phyloP scores from a whole-genome alignment of 140 eudicot genomes.

The Artemisia princeps region DNA sequence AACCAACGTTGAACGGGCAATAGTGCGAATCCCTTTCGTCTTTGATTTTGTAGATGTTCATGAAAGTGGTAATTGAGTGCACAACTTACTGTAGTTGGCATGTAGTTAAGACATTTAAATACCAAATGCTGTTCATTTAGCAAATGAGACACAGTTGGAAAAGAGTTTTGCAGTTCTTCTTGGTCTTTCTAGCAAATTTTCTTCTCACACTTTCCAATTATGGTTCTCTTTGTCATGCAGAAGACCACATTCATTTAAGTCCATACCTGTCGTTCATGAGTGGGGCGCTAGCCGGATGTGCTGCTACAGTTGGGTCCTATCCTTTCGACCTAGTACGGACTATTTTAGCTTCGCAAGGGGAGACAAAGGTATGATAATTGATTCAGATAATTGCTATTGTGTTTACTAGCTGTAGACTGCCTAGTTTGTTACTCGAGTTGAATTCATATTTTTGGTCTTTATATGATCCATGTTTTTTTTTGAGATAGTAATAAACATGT shows the following conservation, averaged over 20 bases:
- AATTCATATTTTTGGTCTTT: background rate
- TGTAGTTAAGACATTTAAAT: background rate
- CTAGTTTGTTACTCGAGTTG: background rate
- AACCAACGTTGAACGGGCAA: background rate
- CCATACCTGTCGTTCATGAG: conserved; percentile 81
- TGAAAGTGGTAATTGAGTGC: conserved; percentile 2
- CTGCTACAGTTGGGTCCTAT: conserved; percentile 88
- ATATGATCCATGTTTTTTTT: background rate
- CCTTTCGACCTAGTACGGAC: conserved; percentile 89
- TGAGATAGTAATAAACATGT: conserved; percentile 4
- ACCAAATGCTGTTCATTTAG: background rate
- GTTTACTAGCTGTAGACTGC: background rate
- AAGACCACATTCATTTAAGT: conserved; percentile 71
- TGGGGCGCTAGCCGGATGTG: conserved; percentile 90
- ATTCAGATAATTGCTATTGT: background rate
- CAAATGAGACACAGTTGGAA: no score
- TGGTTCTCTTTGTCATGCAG: conserved; percentile 41
- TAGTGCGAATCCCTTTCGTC: background rate
- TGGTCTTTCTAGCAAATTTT: background rate
- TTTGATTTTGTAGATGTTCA: background rate
- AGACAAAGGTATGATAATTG: conserved; percentile 61
- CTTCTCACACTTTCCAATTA: background rate
- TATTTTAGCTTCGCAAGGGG: conserved; percentile 94
- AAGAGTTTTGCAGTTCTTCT: background rate
- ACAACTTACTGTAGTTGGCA: conserved; percentile 10